Evolutionary conservation across 169 alveolate species (phyloP).

Genomic region (Plasmodium fragile): DNA sequence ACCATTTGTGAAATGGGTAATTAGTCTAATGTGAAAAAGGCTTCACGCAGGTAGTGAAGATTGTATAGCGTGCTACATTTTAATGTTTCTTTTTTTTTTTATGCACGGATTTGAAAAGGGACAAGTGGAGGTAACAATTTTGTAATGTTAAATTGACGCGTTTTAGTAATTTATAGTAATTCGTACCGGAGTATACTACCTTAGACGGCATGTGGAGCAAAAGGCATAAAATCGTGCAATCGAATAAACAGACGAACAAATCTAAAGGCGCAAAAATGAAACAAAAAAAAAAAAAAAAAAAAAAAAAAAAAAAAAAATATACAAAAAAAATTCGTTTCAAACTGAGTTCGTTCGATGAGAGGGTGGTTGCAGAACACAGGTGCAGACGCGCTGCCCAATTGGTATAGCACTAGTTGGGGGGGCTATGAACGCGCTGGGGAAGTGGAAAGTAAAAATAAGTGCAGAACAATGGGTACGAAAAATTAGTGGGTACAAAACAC

Average conservation of each 20-base stretch:
- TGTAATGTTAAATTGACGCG: neutral
- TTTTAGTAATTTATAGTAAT: neutral
- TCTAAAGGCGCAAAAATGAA: neutral
- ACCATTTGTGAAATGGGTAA: neutral
- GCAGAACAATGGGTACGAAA: neutral
- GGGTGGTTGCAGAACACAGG: neutral
- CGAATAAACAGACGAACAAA: neutral
- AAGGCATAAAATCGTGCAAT: neutral
- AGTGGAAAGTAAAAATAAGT: slow-evolving; percentile 8
- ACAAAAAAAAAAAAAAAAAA: neutral
- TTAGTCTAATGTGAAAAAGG: neutral
- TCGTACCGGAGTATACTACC: neutral
- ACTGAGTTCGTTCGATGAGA: neutral
- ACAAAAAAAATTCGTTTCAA: neutral
- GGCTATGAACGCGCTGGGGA: neutral
- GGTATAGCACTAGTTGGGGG: neutral
- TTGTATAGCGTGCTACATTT: neutral
- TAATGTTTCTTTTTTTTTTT: neutral
- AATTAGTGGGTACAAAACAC: neutral
- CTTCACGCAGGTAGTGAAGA: neutral
- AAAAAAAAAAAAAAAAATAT: neutral
- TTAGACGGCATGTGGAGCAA: neutral
- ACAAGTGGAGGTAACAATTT: neutral
- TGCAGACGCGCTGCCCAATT: neutral
- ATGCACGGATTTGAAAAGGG: neutral